Evolutionary conservation across 2,329 filamentous ascomycete genomes (phyloP).

Genomic region (Epichloe uncinata): DNA sequence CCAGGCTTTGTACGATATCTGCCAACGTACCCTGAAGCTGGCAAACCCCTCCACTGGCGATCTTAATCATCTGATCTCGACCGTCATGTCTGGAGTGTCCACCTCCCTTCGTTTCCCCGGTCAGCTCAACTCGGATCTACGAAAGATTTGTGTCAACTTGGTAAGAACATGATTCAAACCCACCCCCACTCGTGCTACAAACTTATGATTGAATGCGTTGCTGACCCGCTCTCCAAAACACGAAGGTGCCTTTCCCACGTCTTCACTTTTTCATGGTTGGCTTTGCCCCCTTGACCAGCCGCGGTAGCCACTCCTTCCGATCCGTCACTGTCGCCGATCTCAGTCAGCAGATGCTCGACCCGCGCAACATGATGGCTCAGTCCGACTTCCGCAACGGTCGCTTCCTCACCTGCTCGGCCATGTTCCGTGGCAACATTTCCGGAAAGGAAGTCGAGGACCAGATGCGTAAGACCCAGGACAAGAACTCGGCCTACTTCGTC

Average conservation of each 20-base stretch:
- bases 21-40: slow-evolving; percentile 99
- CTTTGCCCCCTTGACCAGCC: slow-evolving; percentile 88
- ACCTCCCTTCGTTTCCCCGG: slow-evolving; percentile 98
- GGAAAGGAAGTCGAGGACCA: slow-evolving; percentile 99
- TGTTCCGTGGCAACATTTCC: slow-evolving; percentile 98
- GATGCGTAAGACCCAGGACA: slow-evolving; percentile 99
- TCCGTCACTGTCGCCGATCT: slow-evolving; percentile 94
- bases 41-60: slow-evolving; percentile 97
- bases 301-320: slow-evolving; percentile 79
- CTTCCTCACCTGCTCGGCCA: slow-evolving; percentile 97
- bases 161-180: not conserved
- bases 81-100: slow-evolving; percentile 98
- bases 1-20: slow-evolving; percentile 99
- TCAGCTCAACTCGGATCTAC: slow-evolving; percentile 98
- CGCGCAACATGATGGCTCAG: slow-evolving; percentile 99
- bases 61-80: slow-evolving; percentile 97
- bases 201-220: not conserved
- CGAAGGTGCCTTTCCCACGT: slow-evolving; percentile 88
- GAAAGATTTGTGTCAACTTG: slow-evolving; percentile 99
- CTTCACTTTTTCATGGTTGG: slow-evolving; percentile 99
- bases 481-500: slow-evolving; percentile 98
- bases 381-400: slow-evolving; percentile 99
- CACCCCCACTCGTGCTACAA: too few relatives aligned
- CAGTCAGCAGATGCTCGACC: slow-evolving; percentile 99
- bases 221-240: not conserved